phyloP scores from a whole-genome alignment of 139 green algal genomes.

The Coelastrella sp. region DNA sequence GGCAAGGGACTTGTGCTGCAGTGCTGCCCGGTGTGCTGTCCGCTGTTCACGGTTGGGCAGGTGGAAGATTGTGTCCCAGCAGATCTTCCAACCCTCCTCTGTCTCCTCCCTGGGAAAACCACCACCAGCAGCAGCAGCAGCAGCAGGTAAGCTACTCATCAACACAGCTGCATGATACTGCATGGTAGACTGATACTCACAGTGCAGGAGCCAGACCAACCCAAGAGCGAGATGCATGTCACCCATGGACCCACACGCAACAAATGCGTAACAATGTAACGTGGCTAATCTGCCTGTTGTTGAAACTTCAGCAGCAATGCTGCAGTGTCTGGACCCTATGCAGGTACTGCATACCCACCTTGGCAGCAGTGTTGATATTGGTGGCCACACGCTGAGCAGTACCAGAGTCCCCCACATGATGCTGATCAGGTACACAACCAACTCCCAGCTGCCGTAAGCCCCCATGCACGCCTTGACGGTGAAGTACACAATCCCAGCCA shows the following conservation, averaged over 20 bases:
- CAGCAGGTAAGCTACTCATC: neutral
- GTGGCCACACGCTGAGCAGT: constrained; percentile 25
- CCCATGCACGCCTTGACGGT: constrained; percentile 25
- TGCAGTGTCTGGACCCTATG: neutral
- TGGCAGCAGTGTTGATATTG: constrained; percentile 25
- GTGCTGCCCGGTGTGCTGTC: neutral
- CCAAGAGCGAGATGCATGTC: no score
- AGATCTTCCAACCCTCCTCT: constrained; percentile 37
- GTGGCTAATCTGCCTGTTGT: neutral
- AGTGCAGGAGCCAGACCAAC: neutral
- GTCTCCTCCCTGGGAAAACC: constrained; percentile 29
- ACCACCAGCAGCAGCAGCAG: neutral
- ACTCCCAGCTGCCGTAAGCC: constrained; percentile 4
- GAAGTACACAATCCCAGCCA: constrained; percentile 3
- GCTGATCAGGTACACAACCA: constrained; percentile 9
- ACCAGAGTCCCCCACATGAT: constrained; percentile 34
- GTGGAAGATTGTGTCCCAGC: constrained; percentile 24
- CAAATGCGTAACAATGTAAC: neutral
- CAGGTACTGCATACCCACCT: neutral
- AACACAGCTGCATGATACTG: neutral
- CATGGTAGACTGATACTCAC: neutral
- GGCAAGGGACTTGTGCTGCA: neutral
- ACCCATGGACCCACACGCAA: neutral
- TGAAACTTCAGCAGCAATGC: constrained; percentile 2
- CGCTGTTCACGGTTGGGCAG: neutral